phyloP scores from a whole-genome alignment of 257 asterid genomes.

The Fraxinus quadrangulata region DNA sequence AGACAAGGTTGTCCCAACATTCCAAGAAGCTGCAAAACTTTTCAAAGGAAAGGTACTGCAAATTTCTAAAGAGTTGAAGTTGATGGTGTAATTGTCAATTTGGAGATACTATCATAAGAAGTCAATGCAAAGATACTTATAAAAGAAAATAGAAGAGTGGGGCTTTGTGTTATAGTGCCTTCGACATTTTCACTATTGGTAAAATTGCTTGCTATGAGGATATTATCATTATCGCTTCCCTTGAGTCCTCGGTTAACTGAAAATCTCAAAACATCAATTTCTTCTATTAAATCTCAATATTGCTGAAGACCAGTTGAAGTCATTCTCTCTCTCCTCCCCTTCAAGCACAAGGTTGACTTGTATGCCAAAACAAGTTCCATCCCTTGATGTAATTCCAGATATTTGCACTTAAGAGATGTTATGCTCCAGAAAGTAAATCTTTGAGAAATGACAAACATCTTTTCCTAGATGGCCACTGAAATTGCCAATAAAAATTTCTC shows the following conservation, averaged over 20 bases:
- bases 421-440: neutral
- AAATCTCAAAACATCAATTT: neutral
- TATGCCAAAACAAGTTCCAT: neutral
- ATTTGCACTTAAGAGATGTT: slow-evolving; percentile 4
- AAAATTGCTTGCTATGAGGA: neutral
- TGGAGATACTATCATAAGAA: neutral
- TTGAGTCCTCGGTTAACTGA: neutral
- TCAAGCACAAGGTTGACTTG: neutral
- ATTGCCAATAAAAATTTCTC: neutral
- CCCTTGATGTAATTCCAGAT: neutral
- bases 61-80: neutral
- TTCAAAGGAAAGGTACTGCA: slow-evolving; percentile 87
- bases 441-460: neutral
- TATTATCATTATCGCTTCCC: neutral
- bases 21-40: slow-evolving; percentile 86
- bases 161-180: neutral
- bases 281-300: neutral
- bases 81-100: neutral
- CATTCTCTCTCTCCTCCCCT: neutral
- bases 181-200: neutral
- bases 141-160: neutral
- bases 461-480: slow-evolving; percentile 3
- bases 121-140: neutral
- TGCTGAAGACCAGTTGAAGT: neutral
- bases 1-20: slow-evolving; percentile 51